Base-by-base conservation (phyloP, 2,329 filamentous ascomycete species). In the Neurospora crassa region DNA sequence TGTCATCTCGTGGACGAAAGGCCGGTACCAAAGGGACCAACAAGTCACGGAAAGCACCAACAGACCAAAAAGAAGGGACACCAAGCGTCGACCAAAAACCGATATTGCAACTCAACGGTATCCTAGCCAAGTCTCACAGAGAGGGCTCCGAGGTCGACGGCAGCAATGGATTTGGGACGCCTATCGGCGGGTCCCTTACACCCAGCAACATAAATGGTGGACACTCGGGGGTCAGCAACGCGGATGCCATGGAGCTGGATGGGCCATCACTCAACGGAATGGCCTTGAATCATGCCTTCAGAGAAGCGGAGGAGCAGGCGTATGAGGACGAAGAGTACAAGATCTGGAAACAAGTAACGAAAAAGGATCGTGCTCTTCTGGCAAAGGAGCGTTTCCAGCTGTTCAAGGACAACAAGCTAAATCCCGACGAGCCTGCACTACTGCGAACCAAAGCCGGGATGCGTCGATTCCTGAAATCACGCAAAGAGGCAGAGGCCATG, bases 301-400 rank as follows among this genome's bases (percentile, higher is more conserved):
- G 88, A 18, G 86, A 91, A 72, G 87, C 88, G 40, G 86, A 85
- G 16, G 92, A 96, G 76, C 92, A 97, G 75, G 87, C 88, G 14
- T 93, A 93, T 75, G 89, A 96, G 76, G 94, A 98, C 76, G 94
- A 98, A 72, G 95, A 97, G 78, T 97, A 96, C 82, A 97, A 96
- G 79, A 92, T 96, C 43, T 99, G 96, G 96, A 99, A 98, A 83
- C 95, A 98, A 81, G 93, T 97, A 53, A 99, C 96, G 1, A 98
- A 98, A 82, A 97, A 96, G 79, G 94, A 97, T 77, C 90, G 96
- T 73, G 96, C 96, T 4, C 84, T 91, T 34, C 89, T 95, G 70
- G 92, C 96, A 72, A 93, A 94, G 74, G 93, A 97, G 79, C 89
- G 96, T 41, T 90, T 94, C 80, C 88, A 92, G 47, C 87, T 99